Percentiles rank a stretch among this genome's conserved stretches.
These are phyloP conservation scores for Exophiala bonariae DNA, from an alignment of 2,329 filamentous ascomycete species.

Conservation along the genomic window DNA sequence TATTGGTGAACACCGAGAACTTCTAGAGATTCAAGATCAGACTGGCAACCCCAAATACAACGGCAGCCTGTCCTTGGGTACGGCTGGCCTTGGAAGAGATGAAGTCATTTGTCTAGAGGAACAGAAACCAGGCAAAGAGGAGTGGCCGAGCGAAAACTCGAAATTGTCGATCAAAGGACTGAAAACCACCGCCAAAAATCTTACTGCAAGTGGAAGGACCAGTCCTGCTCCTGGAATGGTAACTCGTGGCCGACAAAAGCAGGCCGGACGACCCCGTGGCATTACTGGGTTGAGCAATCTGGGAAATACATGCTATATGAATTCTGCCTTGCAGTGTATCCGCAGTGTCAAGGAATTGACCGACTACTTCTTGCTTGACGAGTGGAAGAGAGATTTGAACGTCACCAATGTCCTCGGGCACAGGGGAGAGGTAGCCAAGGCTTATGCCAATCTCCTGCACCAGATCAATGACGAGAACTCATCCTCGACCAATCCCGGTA, in stretches of 20 bases:
- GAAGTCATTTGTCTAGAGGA: slow-evolving; percentile 85
- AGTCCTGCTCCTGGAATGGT: slow-evolving; percentile 66
- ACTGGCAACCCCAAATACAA: slow-evolving; percentile 77
- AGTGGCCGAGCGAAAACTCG: slow-evolving; percentile 19
- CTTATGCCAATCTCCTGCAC: slow-evolving; percentile 74
- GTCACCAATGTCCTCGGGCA: slow-evolving; percentile 81
- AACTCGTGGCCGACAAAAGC: slow-evolving; percentile 71
- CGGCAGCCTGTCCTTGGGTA: slow-evolving; percentile 65
- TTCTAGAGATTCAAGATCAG: slow-evolving; percentile 64
- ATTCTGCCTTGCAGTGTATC: slow-evolving; percentile 92
- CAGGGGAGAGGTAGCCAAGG: slow-evolving; percentile 79
- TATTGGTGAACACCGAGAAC: slow-evolving; percentile 63
- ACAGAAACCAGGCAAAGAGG: slow-evolving; percentile 44
- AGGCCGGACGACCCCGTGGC: slow-evolving; percentile 69
- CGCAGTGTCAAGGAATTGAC: slow-evolving; percentile 91
- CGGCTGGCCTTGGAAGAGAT: slow-evolving; percentile 68
- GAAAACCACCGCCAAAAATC: slow-evolving; percentile 41
- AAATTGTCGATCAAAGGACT: slow-evolving; percentile 20
- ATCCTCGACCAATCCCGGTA: slow-evolving; percentile 71
- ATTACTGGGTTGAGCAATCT: slow-evolving; percentile 84
- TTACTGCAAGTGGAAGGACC: slow-evolving; percentile 60
- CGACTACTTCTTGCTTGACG: slow-evolving; percentile 78
- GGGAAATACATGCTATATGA: slow-evolving; percentile 99
- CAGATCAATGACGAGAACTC: slow-evolving; percentile 73
- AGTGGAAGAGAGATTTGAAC: slow-evolving; percentile 81